A percentile compares a stretch with the other conserved stretches of the same genome.
Conservation (phyloP, 495 filamentous ascomycete genomes). For the Aspergillus affinis region DNA sequence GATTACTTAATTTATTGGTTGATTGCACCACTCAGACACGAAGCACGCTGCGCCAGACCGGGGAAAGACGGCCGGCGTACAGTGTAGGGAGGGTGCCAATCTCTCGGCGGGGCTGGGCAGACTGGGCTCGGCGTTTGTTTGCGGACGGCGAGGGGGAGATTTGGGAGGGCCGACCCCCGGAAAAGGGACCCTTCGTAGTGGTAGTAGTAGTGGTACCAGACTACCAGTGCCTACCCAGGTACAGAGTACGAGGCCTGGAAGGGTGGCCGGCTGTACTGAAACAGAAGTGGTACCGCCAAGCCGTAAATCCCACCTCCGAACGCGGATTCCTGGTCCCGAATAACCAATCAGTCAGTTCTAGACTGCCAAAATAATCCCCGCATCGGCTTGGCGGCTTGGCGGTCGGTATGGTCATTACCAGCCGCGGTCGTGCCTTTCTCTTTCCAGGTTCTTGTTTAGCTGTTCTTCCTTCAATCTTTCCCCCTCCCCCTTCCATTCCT, state of each 20-base stretch:
- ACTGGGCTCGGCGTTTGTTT: conserved; percentile 18
- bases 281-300: conserved; percentile 22
- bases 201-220: no score
- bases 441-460: background rate
- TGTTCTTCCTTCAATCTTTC: background rate
- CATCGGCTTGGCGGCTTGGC: conserved; percentile 42
- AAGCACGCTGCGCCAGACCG: conserved; percentile 4
- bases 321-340: conserved; percentile 13
- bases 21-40: conserved; percentile 10
- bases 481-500: background rate
- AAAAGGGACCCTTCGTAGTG: no score
- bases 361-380: conserved; percentile 19
- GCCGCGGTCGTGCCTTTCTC: background rate
- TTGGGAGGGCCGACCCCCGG: no score
- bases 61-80: conserved; percentile 1
- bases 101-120: conserved; percentile 36
- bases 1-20: conserved; percentile 14
- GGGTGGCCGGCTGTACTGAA: no score
- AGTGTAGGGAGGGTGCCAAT: conserved; percentile 26
- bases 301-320: conserved; percentile 16
- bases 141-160: background rate
- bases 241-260: no score
- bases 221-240: no score
- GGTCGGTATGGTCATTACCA: conserved; percentile 7
- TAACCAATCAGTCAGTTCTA: conserved; percentile 19